phyloP scores from a whole-genome alignment of 2,329 filamentous ascomycete genomes.

The Blastomyces percursus region DNA sequence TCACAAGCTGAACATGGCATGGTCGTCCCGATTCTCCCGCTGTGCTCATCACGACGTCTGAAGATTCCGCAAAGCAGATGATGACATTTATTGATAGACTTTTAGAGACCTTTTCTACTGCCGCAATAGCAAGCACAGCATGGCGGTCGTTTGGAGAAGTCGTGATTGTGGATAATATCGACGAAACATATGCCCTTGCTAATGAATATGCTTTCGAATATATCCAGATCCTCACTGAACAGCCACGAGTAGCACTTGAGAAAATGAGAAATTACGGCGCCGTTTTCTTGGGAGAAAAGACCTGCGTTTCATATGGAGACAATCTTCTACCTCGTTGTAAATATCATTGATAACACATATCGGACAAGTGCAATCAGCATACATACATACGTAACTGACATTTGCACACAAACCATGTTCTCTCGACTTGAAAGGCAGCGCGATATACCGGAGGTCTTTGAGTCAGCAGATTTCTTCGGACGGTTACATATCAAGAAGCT shows the following conservation, averaged over 20 bases:
- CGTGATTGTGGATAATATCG: constrained; percentile 32
- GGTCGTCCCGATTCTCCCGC: constrained; percentile 43
- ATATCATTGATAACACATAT: neutral
- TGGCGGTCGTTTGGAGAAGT: constrained; percentile 42
- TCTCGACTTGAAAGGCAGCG: constrained; percentile 40
- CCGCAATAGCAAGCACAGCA: constrained; percentile 33
- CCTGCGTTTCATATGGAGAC: constrained; percentile 45
- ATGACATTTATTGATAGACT: constrained; percentile 31
- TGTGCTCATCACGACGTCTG: constrained; percentile 40
- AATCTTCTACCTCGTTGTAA: constrained; percentile 16
- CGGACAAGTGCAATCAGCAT: neutral
- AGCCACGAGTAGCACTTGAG: constrained; percentile 38
- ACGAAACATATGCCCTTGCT: constrained; percentile 36
- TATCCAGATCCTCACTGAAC: constrained; percentile 41
- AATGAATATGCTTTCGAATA: constrained; percentile 43
- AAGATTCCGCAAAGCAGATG: constrained; percentile 29
- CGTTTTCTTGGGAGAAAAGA: constrained; percentile 42
- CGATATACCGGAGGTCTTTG: constrained; percentile 44
- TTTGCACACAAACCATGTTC: constrained; percentile 38
- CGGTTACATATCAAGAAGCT: constrained; percentile 45
- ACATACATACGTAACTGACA: neutral
- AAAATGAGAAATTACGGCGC: constrained; percentile 45
- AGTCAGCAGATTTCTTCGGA: constrained; percentile 46
- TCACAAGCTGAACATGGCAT: constrained; percentile 45
- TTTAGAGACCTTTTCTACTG: constrained; percentile 35